Conservation (phyloP, 768 basidiomycete genomes). For the Tylopilus balloui region DNA sequence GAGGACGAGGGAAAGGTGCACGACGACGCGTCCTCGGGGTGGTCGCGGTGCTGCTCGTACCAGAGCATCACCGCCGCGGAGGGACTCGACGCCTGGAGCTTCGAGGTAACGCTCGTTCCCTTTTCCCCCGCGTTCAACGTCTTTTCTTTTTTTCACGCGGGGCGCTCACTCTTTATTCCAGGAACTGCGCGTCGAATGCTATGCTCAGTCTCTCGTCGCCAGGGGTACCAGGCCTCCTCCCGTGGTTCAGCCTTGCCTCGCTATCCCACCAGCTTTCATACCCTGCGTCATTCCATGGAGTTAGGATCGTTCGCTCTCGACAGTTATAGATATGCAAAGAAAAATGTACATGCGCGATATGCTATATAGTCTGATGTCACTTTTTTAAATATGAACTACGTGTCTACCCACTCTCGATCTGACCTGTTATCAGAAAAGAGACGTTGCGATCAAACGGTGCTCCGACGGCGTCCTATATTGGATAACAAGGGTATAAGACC, state of each 20-base stretch:
- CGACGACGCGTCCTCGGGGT: not conserved
- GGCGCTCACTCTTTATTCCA: not conserved
- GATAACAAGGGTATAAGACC: not conserved
- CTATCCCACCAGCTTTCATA: conserved; percentile 28
- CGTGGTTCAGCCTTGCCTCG: conserved; percentile 16
- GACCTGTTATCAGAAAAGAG: not conserved
- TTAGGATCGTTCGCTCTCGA: not conserved
- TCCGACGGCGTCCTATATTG: not conserved
- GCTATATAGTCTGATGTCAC: conserved; percentile 3
- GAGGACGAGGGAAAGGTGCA: not conserved
- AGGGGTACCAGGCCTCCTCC: conserved; percentile 19
- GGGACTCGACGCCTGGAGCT: conserved; percentile 26
- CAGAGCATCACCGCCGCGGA: conserved; percentile 27
- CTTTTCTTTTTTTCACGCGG: not conserved
- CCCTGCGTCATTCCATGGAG: conserved; percentile 11
- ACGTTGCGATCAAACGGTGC: not conserved
- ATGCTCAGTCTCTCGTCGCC: conserved; percentile 28
- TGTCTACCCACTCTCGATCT: not conserved
- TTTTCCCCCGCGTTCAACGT: too few species aligned
- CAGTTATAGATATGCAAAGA: not conserved
- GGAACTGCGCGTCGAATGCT: conserved; percentile 30
- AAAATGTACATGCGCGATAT: not conserved
- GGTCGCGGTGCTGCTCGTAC: conserved; percentile 12
- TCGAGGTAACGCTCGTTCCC: conserved; percentile 17
- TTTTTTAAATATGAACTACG: conserved; percentile 4